Evolutionary conservation across 768 basidiomycete species (phyloP), one percentile per base, ranked within the genome.

Genomic region (Mycena capillaripes): DNA sequence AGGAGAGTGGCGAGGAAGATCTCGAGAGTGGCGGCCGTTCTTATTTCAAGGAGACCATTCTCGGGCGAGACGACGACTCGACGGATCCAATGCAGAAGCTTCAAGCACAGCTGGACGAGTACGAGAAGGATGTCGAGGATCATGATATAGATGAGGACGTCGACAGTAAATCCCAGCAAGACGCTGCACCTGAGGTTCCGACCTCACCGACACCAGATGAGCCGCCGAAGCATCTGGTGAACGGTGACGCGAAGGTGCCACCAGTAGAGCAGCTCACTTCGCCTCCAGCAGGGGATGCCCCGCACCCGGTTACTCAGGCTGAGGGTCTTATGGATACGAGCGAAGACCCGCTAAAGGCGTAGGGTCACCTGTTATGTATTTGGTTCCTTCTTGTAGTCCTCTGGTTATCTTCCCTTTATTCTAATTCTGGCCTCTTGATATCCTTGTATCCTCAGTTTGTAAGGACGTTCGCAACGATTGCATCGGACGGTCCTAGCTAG

Each of bases 241-340:
- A 91, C 72, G 90, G 89, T 48, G 86, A 86, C 68, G 77, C 82
- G 40, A 81, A 76, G 60, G 75, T 81, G 21, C 66, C 82, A 27
- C 84, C 86, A 7, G 85, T 85, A 30, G 81, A 83, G 67, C 92
- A 92, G 76, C 81, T 90, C 48, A 79, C 84, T 23, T 82, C 87
- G 8, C 78, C 82, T 42, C 89, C 91, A 16, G 82, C 84, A 60
- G 90, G 89, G 32, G 91, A 92, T 72, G 86, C 83, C 64, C 86
- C 87, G 32, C 84, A 87, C 70, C 84, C 89, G 7, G 88, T 86
- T 14, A 83, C 87, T n/a, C 84, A 86, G 77, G 87, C 82, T 34
- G 92, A 94, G 77, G 91, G 91, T n/a, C 83, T 93, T 42, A 81
- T 91, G 80, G 90, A 93, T 77, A 81, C 83, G 67, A 92, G 89